phyloP scores from a whole-genome alignment of 2,329 filamentous ascomycete species.

The Colletotrichum tabaci region DNA sequence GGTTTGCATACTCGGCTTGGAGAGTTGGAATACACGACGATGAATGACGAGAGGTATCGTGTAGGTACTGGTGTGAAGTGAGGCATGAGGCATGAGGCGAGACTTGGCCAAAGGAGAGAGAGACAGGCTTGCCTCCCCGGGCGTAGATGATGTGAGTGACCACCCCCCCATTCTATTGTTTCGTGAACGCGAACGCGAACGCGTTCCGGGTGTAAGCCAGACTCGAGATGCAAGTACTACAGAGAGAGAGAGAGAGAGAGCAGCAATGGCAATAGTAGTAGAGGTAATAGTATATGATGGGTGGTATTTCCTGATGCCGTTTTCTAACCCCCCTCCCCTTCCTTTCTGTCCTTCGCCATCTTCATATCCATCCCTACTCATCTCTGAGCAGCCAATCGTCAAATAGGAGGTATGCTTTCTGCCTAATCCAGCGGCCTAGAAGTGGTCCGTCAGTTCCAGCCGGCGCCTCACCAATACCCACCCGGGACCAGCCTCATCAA shows the following conservation, averaged over 20 bases:
- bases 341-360: background rate
- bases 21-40: slow-evolving; percentile 1
- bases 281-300: slow-evolving; percentile 3
- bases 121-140: too few species aligned
- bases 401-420: slow-evolving; percentile 22
- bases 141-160: background rate
- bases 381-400: slow-evolving; percentile 1
- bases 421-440: slow-evolving; percentile 11
- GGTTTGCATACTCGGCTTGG: background rate
- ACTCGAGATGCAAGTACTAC: too few species aligned
- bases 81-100: background rate
- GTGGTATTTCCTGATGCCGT: slow-evolving; percentile 3
- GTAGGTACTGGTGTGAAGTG: slow-evolving; percentile 6
- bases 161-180: background rate
- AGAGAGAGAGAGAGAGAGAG: too few species aligned
- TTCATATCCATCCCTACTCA: background rate
- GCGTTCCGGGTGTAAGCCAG: background rate
- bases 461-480: slow-evolving; percentile 13
- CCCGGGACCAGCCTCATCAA: slow-evolving; percentile 19
- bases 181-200: background rate
- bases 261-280: too few species aligned
- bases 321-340: background rate
- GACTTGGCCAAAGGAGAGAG: background rate
- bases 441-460: slow-evolving; percentile 21
- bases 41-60: slow-evolving; percentile 21